These are phyloP conservation scores for Saccharomycopsis crataegensis DNA, from an alignment of 1,139 yeast species.

Conservation along the genomic window DNA sequence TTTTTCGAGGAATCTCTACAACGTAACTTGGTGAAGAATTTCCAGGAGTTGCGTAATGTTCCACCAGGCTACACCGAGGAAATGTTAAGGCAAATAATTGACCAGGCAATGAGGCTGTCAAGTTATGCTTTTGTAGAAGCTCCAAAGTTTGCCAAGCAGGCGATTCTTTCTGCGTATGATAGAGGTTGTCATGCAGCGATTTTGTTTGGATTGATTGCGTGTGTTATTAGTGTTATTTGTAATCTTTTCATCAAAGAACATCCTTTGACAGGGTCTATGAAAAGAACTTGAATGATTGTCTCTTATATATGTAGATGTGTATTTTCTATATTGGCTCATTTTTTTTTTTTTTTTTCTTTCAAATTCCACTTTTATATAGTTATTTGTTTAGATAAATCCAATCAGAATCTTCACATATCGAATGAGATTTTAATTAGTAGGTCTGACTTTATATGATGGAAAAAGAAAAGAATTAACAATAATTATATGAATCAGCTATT, in stretches of 20 bases:
- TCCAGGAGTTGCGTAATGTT: constrained; percentile 16
- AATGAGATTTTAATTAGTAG: not conserved
- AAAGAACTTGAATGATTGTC: constrained; percentile 27
- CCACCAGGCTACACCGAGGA: constrained; percentile 27
- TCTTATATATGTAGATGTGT: not conserved
- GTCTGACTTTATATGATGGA: not conserved
- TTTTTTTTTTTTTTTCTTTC: not conserved
- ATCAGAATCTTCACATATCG: too few relatives aligned
- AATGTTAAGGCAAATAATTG: constrained; percentile 38
- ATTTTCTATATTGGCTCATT: not conserved
- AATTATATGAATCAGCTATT: too few relatives aligned
- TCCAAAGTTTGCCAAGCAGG: constrained; percentile 40
- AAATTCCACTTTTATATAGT: not conserved
- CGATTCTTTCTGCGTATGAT: constrained; percentile 42
- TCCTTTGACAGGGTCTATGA: constrained; percentile 23
- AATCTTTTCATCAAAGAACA: constrained; percentile 37
- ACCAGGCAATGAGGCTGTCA: constrained; percentile 46
- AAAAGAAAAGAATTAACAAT: not conserved
- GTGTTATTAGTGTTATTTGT: constrained; percentile 34
- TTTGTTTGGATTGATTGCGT: constrained; percentile 35
- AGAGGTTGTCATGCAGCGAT: constrained; percentile 48
- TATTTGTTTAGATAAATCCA: not conserved
- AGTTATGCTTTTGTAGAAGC: constrained; percentile 44
- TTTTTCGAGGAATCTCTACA: constrained; percentile 43
- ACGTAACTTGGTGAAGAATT: constrained; percentile 12